These are phyloP conservation scores for Globisporangium parvum DNA, from an alignment of 352 stramenopile genomes.

Conservation along the genomic window DNA sequence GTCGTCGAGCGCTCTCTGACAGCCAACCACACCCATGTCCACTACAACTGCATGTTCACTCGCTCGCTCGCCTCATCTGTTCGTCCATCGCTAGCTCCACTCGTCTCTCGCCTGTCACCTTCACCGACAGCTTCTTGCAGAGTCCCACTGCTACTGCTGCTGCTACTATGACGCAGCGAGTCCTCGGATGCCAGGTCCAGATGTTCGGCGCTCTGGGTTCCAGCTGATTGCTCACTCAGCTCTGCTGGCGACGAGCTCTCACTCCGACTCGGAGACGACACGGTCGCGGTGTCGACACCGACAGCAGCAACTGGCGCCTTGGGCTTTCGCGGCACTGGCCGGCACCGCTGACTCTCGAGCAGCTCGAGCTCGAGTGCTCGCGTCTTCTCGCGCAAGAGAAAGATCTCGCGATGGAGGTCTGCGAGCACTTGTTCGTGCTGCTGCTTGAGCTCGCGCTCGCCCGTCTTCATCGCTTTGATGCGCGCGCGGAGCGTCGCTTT, in stretches of 20 bases:
- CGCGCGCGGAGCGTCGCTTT: conserved; percentile 21
- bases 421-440: conserved; percentile 27
- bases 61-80: too few relatives aligned
- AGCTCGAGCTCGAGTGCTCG: conserved; percentile 14
- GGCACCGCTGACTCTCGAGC: background rate
- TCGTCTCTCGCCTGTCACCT: too few relatives aligned
- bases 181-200: too few relatives aligned
- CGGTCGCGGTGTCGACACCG: background rate
- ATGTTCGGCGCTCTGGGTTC: background rate
- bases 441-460: conserved; percentile 16
- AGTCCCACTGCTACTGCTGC: too few relatives aligned
- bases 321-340: conserved; percentile 3
- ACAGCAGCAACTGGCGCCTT: background rate
- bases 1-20: background rate
- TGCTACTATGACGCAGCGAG: too few relatives aligned
- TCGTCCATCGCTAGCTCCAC: too few relatives aligned
- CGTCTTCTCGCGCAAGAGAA: conserved; percentile 31
- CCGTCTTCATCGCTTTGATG: conserved; percentile 20
- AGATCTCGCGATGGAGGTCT: conserved; percentile 31
- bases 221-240: too few relatives aligned
- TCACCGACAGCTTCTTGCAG: too few relatives aligned
- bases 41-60: background rate
- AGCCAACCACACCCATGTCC: background rate
- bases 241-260: too few relatives aligned
- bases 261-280: too few relatives aligned